phyloP scores from a whole-genome alignment of 805 yeast genomes.

The Spathaspora passalidarum region DNA sequence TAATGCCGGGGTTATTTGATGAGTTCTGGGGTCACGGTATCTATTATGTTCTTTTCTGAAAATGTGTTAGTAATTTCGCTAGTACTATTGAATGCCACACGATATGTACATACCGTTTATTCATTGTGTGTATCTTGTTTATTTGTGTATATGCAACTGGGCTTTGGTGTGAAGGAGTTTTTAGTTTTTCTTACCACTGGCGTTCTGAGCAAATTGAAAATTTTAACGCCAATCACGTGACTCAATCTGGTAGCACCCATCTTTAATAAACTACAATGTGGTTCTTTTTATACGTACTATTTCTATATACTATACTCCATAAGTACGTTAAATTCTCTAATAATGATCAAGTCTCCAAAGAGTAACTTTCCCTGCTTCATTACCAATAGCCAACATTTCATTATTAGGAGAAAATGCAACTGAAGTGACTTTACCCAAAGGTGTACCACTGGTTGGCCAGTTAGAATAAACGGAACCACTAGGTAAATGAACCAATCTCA shows the following conservation, averaged over 20 bases:
- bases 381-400: constrained; percentile 85
- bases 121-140: not conserved
- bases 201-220: not conserved
- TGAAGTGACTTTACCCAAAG: constrained; percentile 88
- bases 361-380: constrained; percentile 86
- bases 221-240: not conserved
- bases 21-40: constrained; percentile 61
- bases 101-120: constrained; percentile 1
- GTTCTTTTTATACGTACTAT: too few species aligned
- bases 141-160: not conserved
- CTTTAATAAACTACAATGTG: not conserved
- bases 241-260: not conserved
- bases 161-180: not conserved
- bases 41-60: constrained; percentile 41
- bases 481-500: constrained; percentile 84
- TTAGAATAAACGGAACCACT: constrained; percentile 81
- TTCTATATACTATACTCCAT: constrained; percentile 7
- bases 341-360: constrained; percentile 88
- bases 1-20: constrained; percentile 91
- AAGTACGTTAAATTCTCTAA: too few species aligned
- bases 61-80: constrained; percentile 9
- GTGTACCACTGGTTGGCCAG: constrained; percentile 98
- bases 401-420: constrained; percentile 76
- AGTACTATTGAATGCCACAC: not conserved
- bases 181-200: not conserved